Evolutionary conservation across 352 stramenopile species (phyloP).

Genomic region (Phytopythium mirpurense): DNA sequence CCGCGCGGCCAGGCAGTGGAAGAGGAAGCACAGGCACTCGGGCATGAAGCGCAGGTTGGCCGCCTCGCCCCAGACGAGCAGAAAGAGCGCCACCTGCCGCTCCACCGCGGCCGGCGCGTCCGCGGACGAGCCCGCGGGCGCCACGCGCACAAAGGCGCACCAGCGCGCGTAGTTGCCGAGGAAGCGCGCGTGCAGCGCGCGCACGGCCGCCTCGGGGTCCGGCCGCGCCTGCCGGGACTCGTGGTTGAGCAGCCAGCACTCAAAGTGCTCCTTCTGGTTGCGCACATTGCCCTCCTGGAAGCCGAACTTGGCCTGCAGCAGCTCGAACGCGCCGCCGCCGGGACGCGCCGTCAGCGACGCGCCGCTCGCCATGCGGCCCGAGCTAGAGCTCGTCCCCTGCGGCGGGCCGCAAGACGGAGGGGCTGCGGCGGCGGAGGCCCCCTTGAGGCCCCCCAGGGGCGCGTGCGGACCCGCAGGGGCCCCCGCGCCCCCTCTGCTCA

Average conservation of each 20-base stretch:
- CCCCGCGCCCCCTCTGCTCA: slow-evolving; percentile 8
- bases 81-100: slow-evolving; percentile 70
- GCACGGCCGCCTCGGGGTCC: slow-evolving; percentile 44
- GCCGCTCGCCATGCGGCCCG: slow-evolving; percentile 5
- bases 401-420: no score
- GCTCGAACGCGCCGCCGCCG: slow-evolving; percentile 57
- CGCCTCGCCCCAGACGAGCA: slow-evolving; percentile 84
- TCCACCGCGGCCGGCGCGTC: slow-evolving; percentile 34
- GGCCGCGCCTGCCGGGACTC: slow-evolving; percentile 63
- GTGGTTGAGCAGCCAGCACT: slow-evolving; percentile 82
- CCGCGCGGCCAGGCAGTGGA: slow-evolving; percentile 75
- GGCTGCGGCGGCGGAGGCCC: no score
- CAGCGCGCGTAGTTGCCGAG: slow-evolving; percentile 93
- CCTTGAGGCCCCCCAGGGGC: slow-evolving; percentile 1
- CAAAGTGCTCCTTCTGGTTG: slow-evolving; percentile 86
- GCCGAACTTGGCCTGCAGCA: slow-evolving; percentile 79
- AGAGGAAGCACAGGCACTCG: slow-evolving; percentile 86
- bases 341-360: slow-evolving; percentile 17
- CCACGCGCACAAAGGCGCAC: slow-evolving; percentile 90
- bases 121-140: slow-evolving; percentile 73
- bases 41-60: slow-evolving; percentile 87
- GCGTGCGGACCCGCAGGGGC: slow-evolving; percentile 8
- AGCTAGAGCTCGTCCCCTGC: no score
- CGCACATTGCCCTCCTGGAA: slow-evolving; percentile 82
- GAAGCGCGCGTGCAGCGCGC: slow-evolving; percentile 91